A percentile compares a stretch with the other conserved stretches of the same genome.
These are phyloP conservation scores for Thraustochytrium striatum DNA, from an alignment of 352 stramenopile species.

Conservation along the genomic window DNA sequence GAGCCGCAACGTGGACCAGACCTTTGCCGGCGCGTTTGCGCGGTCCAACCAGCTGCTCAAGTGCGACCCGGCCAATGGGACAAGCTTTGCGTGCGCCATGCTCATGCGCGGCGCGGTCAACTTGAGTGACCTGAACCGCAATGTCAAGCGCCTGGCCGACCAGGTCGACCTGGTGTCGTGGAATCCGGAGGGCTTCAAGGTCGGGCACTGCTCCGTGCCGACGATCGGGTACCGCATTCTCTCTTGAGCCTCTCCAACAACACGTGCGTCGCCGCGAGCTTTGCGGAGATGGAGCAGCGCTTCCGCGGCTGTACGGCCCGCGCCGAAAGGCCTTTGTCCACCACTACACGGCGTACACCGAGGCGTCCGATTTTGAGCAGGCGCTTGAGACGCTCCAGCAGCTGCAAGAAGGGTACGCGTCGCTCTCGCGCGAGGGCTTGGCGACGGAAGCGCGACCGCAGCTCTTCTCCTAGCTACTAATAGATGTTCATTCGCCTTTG, in stretches of 20 bases:
- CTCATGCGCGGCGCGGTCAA: slow-evolving; percentile 75
- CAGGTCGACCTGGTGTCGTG: slow-evolving; percentile 79
- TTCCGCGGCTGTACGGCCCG: slow-evolving; percentile 40
- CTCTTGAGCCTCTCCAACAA: slow-evolving; percentile 48
- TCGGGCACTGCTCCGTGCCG: slow-evolving; percentile 67
- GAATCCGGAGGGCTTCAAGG: slow-evolving; percentile 84
- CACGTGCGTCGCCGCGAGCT: neutral
- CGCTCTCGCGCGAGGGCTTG: no score
- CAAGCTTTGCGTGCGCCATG: slow-evolving; percentile 74
- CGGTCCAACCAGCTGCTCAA: slow-evolving; percentile 66
- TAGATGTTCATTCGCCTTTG: no score
- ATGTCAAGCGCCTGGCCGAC: slow-evolving; percentile 71
- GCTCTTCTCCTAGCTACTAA: no score
- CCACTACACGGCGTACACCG: slow-evolving; percentile 50
- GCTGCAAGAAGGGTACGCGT: slow-evolving; percentile 38
- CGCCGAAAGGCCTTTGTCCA: slow-evolving; percentile 47
- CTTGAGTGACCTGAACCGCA: slow-evolving; percentile 77
- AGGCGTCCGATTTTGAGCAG: slow-evolving; percentile 34
- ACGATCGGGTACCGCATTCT: slow-evolving; percentile 54
- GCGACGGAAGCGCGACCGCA: no score
- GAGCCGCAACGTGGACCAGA: neutral
- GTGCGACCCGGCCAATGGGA: slow-evolving; percentile 64
- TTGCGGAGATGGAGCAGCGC: slow-evolving; percentile 22
- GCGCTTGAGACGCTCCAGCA: slow-evolving; percentile 26
- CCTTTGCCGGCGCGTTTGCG: slow-evolving; percentile 9